phyloP scores from a whole-genome alignment of 192 early-diverging fungal species.

The Gamsiella multidivaricata region DNA sequence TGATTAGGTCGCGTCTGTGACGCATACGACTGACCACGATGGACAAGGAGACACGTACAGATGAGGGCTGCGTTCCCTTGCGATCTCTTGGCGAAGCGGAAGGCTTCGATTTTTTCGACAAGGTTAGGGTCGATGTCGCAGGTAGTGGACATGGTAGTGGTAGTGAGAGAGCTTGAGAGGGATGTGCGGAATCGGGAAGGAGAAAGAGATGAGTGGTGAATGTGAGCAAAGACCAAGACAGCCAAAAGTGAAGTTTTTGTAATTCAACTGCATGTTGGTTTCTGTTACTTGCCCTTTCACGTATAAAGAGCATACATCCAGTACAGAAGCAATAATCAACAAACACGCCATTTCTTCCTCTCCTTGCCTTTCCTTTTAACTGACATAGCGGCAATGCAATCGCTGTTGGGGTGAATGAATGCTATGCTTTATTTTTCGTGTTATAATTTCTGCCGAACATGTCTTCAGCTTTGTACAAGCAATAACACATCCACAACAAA shows the following conservation, averaged over 20 bases:
- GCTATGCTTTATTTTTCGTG: neutral
- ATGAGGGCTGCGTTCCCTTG: slow-evolving; percentile 65
- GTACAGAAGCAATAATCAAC: no score
- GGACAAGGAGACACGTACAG: slow-evolving; percentile 42
- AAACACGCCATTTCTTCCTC: no score
- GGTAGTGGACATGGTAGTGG: slow-evolving; percentile 46
- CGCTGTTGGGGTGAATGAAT: neutral
- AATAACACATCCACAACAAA: neutral
- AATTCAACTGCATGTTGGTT: no score
- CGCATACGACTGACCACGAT: neutral
- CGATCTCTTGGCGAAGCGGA: slow-evolving; percentile 64
- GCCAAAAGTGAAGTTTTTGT: no score
- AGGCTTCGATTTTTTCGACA: slow-evolving; percentile 59
- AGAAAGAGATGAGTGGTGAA: no score
- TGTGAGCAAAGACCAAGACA: no score
- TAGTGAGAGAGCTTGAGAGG: no score
- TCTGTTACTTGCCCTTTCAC: no score
- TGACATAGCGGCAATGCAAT: no score
- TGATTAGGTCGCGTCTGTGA: no score
- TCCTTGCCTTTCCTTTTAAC: no score
- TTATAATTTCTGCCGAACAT: neutral
- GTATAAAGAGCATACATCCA: no score
- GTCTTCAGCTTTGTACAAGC: neutral
- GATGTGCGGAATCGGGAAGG: neutral
- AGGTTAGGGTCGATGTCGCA: slow-evolving; percentile 63